These are phyloP conservation scores for Eucalyptus urophylla DNA, from an alignment of 345 rosid species.

Conservation along the genomic window DNA sequence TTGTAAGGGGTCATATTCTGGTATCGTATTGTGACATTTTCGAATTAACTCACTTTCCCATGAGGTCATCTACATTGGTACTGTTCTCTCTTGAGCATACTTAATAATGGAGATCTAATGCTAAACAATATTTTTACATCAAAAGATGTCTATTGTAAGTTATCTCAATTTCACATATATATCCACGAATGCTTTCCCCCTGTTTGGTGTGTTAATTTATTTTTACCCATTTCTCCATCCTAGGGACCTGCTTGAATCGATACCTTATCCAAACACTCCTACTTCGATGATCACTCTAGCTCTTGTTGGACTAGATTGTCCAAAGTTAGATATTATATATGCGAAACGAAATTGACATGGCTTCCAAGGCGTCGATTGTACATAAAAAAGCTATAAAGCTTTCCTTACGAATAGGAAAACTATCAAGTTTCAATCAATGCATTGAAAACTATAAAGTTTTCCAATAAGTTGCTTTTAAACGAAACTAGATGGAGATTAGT, in stretches of 20 bases:
- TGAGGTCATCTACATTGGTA: neutral
- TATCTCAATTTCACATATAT: neutral
- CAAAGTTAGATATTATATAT: neutral
- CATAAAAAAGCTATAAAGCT: neutral
- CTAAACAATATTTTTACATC: neutral
- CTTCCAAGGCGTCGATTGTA: neutral
- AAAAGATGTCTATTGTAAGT: neutral
- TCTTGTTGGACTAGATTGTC: neutral
- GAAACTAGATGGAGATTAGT: neutral
- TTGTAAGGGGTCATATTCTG: neutral
- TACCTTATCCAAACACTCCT: neutral
- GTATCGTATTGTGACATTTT: neutral
- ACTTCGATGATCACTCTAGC: neutral
- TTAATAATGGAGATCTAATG: neutral
- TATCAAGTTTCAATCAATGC: neutral
- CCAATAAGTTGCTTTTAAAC: neutral
- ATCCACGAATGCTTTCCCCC: neutral
- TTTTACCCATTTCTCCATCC: neutral
- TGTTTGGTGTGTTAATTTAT: neutral
- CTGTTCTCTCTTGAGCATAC: neutral
- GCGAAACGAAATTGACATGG: neutral
- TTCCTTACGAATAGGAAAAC: neutral
- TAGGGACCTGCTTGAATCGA: accelerated
- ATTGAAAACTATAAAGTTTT: neutral
- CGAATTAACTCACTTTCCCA: neutral